Percentiles rank a stretch among this genome's conserved stretches.
Conservation (phyloP, 164 flowering plant genomes). For the Santalum album region DNA sequence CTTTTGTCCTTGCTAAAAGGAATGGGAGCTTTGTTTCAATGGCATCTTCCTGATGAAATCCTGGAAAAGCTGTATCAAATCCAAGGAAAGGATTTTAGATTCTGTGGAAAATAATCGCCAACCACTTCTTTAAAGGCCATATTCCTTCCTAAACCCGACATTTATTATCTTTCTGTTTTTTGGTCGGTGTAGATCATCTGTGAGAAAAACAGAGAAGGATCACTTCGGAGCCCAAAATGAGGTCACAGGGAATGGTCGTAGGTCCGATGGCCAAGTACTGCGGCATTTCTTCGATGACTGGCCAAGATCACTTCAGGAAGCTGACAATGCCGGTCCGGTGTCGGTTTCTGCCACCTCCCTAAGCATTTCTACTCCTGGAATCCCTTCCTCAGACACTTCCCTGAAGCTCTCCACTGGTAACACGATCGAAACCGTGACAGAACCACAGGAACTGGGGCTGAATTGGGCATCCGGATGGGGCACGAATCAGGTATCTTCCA, state of each 20-base stretch:
- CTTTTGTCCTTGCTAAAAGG: too few relatives aligned
- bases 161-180: background rate
- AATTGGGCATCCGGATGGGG: slow-evolving; percentile 47
- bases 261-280: background rate
- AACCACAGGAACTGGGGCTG: slow-evolving; percentile 17
- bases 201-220: background rate
- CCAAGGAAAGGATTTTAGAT: background rate
- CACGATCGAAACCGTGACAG: slow-evolving; percentile 9
- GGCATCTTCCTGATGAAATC: too few relatives aligned
- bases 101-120: background rate
- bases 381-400: slow-evolving; percentile 44
- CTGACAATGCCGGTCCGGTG: slow-evolving; percentile 13
- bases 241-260: background rate
- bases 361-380: slow-evolving; percentile 46
- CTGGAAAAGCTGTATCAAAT: background rate
- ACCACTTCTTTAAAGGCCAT: background rate
- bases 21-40: too few relatives aligned
- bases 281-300: background rate
- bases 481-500: slow-evolving; percentile 31
- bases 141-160: too few relatives aligned
- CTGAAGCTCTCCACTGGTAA: slow-evolving; percentile 66
- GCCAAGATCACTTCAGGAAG: slow-evolving; percentile 42
- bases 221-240: background rate
- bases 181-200: background rate
- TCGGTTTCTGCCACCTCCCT: slow-evolving; percentile 27